phyloP scores from a whole-genome alignment of 2,329 filamentous ascomycete species.

The Coccinonectria pachysandricola region DNA sequence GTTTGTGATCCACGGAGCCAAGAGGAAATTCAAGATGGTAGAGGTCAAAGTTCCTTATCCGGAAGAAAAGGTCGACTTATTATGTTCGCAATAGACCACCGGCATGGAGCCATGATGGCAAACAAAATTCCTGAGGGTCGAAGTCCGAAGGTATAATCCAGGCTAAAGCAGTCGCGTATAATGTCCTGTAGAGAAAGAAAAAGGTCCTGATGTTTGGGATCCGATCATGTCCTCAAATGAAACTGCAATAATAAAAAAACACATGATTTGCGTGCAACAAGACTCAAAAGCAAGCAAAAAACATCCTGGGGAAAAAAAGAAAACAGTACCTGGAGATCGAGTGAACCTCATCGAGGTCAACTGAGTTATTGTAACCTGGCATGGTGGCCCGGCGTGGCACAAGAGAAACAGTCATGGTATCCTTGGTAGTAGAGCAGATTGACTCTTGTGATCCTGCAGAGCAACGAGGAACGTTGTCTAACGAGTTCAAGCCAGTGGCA shows the following conservation, averaged over 20 bases:
- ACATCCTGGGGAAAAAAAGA: constrained; percentile 34
- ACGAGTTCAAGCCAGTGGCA: constrained; percentile 18
- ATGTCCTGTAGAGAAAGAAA: constrained; percentile 2
- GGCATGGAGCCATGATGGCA: too few species aligned
- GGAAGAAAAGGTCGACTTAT: too few species aligned
- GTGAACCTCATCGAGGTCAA: constrained; percentile 50
- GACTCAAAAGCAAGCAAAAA: constrained; percentile 26
- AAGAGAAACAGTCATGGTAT: constrained; percentile 39
- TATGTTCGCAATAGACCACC: too few species aligned
- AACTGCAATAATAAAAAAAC: constrained; percentile 18
- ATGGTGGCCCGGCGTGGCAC: constrained; percentile 39
- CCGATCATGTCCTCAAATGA: too few species aligned
- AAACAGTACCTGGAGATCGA: constrained; percentile 53
- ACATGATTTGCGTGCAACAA: constrained; percentile 23
- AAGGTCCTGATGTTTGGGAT: too few species aligned
- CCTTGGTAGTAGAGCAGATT: constrained; percentile 25
- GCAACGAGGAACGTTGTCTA: constrained; percentile 20
- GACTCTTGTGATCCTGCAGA: constrained; percentile 19
- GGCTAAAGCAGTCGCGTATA: too few species aligned
- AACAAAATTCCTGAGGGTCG: too few species aligned
- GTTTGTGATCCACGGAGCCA: too few species aligned
- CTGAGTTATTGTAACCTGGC: constrained; percentile 41
- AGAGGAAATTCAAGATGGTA: too few species aligned
- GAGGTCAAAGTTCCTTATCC: too few species aligned
- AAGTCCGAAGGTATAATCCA: too few species aligned